Evolutionary conservation across 305 asterid species (phyloP), one percentile per base, ranked within the genome.

Genomic region (Caryopteris hybrid): DNA sequence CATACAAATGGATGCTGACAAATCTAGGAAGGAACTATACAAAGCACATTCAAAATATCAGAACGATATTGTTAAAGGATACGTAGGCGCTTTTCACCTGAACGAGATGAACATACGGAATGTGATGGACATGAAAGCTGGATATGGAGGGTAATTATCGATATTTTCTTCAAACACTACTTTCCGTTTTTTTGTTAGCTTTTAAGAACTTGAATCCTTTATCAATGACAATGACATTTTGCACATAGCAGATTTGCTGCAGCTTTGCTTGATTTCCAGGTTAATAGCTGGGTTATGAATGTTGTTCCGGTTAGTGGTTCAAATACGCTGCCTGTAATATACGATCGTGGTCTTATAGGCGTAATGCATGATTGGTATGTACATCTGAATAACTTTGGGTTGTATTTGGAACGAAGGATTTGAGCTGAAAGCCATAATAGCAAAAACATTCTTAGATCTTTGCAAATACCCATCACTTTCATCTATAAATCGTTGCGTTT

Each of bases 51-150:
- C 90, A 1, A 80, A 51, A n/a, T 88, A 81, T 71, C 68, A 61
- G 80, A 67, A 82, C 13, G 87, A 86, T 16, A 76, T 81, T 1
- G 81, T 83, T 16, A 74, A 27, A 0, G 87, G 95, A 69, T 85
- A 85, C 20, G 31, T 85, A 0, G 64, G 36, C 41, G 91, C 80
- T 56, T 83, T 87, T 69, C 91, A 45, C 43, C 33, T 82, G 66
- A 67, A 76, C 42, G 16, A 67, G 33, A 5, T 66, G 72, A 79
- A 72, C 65, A 13, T 76, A 14, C 81, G 91, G 17, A 87, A 85
- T n/a, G 83, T 79, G 66, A 79, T 87, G 91, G 94, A 85, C 83
- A 87, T 87, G 95, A 87, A 52, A 81, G 89, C 95, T 52, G 79
- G 85, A 72, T 85, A 87, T 66, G 91, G 95, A 72, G 95, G 95